phyloP scores from a whole-genome alignment of 2,329 filamentous ascomycete species.

The Verticillium zaregamsianum region DNA sequence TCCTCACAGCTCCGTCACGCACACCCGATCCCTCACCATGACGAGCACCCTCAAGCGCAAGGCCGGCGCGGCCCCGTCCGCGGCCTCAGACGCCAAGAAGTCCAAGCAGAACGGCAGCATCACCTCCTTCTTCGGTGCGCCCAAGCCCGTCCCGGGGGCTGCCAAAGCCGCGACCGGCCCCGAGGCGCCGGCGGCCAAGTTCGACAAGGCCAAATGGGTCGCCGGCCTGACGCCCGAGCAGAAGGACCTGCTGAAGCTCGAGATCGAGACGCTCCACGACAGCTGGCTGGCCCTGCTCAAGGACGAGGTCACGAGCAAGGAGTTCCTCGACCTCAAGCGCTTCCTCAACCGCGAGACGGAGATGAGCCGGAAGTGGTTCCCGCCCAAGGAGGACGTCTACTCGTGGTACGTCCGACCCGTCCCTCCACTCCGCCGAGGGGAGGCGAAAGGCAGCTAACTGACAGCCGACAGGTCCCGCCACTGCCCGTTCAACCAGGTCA shows the following conservation, averaged over 20 bases:
- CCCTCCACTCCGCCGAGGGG: not conserved
- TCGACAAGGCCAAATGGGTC: conserved; percentile 91
- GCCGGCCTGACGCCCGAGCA: conserved; percentile 75
- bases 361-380: conserved; percentile 75
- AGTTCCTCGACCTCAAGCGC: conserved; percentile 83
- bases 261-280: conserved; percentile 87
- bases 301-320: conserved; percentile 72
- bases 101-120: conserved; percentile 73
- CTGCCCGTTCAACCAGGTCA: conserved; percentile 83
- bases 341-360: conserved; percentile 78
- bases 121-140: conserved; percentile 79
- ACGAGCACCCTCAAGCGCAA: conserved; percentile 66
- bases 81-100: conserved; percentile 59
- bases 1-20: not conserved
- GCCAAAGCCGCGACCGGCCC: conserved; percentile 18
- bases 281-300: conserved; percentile 89
- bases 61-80: conserved; percentile 38
- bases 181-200: conserved; percentile 45
- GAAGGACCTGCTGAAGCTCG: conserved; percentile 74
- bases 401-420: conserved; percentile 64
- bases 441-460: too few relatives aligned
- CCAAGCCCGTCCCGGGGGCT: conserved; percentile 45
- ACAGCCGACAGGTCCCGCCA: conserved; percentile 73
- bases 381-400: conserved; percentile 85
- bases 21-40: conserved; percentile 5